Conservation (phyloP, 2,329 filamentous ascomycete genomes). For the Penicillium sp. region DNA sequence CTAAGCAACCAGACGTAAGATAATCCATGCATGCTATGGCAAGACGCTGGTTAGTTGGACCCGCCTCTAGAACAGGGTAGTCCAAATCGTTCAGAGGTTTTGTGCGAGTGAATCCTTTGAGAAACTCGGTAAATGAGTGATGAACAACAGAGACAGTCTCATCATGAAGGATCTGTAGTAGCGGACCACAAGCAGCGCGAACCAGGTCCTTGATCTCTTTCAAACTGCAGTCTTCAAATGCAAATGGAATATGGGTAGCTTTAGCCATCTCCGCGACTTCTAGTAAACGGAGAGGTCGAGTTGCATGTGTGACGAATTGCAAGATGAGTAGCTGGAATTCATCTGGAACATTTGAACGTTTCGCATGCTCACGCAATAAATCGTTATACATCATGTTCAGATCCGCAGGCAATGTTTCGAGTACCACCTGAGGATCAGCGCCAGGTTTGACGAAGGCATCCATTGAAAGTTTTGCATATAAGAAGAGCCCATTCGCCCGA, state of each 20-base stretch:
- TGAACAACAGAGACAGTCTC: slow-evolving; percentile 49
- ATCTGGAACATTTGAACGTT: slow-evolving; percentile 30
- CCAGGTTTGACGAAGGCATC: slow-evolving; percentile 11
- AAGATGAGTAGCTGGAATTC: slow-evolving; percentile 43
- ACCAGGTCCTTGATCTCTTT: slow-evolving; percentile 37
- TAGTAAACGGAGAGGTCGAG: slow-evolving; percentile 44
- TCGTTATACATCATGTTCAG: slow-evolving; percentile 44
- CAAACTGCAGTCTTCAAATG: neutral
- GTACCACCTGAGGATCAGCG: slow-evolving; percentile 1
- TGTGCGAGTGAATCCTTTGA: slow-evolving; percentile 28
- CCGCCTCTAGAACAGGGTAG: slow-evolving; percentile 12
- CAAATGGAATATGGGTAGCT: slow-evolving; percentile 7
- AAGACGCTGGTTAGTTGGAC: slow-evolving; percentile 9
- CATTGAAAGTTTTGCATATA: slow-evolving; percentile 20
- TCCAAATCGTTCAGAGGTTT: neutral
- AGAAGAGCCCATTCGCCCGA: slow-evolving; percentile 18
- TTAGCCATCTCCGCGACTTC: slow-evolving; percentile 39
- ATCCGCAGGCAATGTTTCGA: slow-evolving; percentile 36
- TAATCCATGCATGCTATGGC: slow-evolving; percentile 13
- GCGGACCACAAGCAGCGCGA: slow-evolving; percentile 39
- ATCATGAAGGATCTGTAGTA: slow-evolving; percentile 48
- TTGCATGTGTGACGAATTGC: slow-evolving; percentile 45
- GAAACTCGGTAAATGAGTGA: slow-evolving; percentile 51
- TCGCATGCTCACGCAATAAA: slow-evolving; percentile 40
- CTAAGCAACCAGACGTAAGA: slow-evolving; percentile 7